Conservation (phyloP, 345 rosid genomes). For the Odontarrhena argentea region DNA sequence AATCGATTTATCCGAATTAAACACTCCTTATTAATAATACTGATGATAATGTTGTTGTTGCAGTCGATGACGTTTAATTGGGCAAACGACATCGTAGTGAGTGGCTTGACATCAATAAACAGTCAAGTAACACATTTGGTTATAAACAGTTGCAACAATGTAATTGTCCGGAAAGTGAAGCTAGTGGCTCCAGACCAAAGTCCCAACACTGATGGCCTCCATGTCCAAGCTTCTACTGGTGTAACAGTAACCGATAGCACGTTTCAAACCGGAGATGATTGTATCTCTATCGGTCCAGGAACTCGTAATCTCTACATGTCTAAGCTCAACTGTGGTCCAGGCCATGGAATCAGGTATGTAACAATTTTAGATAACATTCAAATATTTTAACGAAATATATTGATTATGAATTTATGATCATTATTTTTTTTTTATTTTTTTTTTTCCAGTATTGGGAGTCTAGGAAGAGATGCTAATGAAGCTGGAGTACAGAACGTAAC, state of each 20-base stretch:
- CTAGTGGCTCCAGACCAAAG: slow-evolving; percentile 51
- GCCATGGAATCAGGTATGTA: slow-evolving; percentile 59
- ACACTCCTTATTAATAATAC: background rate
- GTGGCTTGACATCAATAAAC: slow-evolving; percentile 52
- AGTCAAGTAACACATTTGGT: slow-evolving; percentile 55
- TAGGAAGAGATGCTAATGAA: slow-evolving; percentile 42
- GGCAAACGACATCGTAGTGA: slow-evolving; percentile 48
- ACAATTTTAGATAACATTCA: background rate
- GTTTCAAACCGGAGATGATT: slow-evolving; percentile 63
- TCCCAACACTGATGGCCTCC: slow-evolving; percentile 67
- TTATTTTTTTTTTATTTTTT: background rate
- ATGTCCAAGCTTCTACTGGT: slow-evolving; percentile 45
- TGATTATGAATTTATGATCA: background rate
- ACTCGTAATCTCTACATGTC: slow-evolving; percentile 48
- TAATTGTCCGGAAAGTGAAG: slow-evolving; percentile 41
- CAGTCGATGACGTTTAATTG: slow-evolving; percentile 49
- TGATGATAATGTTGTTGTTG: slow-evolving; percentile 17
- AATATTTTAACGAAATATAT: background rate
- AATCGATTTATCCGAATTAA: background rate
- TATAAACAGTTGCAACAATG: slow-evolving; percentile 49
- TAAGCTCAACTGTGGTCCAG: slow-evolving; percentile 60
- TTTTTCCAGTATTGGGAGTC: slow-evolving; percentile 40
- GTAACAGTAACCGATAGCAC: slow-evolving; percentile 47
- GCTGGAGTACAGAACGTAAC: slow-evolving; percentile 46
- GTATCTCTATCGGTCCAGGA: slow-evolving; percentile 62